phyloP scores from a whole-genome alignment of 75 land plant genomes.

The Azolla pinnata region DNA sequence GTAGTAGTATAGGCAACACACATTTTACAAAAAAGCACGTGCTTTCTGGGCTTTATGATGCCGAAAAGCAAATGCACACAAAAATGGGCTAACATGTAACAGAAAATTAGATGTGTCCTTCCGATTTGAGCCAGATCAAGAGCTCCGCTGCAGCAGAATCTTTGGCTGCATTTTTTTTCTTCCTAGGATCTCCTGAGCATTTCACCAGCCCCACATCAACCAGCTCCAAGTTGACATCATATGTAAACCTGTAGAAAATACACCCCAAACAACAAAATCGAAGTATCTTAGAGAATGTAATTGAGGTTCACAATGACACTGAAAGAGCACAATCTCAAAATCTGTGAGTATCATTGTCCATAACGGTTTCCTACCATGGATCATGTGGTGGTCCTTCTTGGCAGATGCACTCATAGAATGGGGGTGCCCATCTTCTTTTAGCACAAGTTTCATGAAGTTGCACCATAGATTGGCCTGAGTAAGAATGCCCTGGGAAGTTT shows the following conservation, averaged over 20 bases:
- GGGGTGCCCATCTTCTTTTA: slow-evolving; percentile 14
- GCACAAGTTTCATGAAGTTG: slow-evolving; percentile 15
- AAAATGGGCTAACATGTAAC: neutral
- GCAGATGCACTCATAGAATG: slow-evolving; percentile 4
- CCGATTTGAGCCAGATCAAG: slow-evolving; percentile 8
- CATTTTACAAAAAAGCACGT: too few species aligned
- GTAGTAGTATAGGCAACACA: neutral
- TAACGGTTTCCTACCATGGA: slow-evolving; percentile 13
- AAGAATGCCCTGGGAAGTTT: too few species aligned
- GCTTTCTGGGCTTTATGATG: too few species aligned
- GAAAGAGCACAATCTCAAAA: too few species aligned
- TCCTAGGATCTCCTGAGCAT: slow-evolving; percentile 12
- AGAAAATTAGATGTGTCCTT: neutral
- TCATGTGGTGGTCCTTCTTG: slow-evolving; percentile 9
- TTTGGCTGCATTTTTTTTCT: slow-evolving; percentile 13
- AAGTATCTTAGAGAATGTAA: too few species aligned
- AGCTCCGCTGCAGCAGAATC: slow-evolving; percentile 19
- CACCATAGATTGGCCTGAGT: slow-evolving; percentile 14
- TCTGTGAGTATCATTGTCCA: too few species aligned
- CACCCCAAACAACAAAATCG: too few species aligned
- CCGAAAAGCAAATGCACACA: neutral
- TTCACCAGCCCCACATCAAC: slow-evolving; percentile 5
- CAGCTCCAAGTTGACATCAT: slow-evolving; percentile 1
- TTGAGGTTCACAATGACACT: too few species aligned
- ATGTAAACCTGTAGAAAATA: slow-evolving; percentile 22